Conservation (phyloP, 768 basidiomycete genomes). For the Kwoniella sp. region DNA sequence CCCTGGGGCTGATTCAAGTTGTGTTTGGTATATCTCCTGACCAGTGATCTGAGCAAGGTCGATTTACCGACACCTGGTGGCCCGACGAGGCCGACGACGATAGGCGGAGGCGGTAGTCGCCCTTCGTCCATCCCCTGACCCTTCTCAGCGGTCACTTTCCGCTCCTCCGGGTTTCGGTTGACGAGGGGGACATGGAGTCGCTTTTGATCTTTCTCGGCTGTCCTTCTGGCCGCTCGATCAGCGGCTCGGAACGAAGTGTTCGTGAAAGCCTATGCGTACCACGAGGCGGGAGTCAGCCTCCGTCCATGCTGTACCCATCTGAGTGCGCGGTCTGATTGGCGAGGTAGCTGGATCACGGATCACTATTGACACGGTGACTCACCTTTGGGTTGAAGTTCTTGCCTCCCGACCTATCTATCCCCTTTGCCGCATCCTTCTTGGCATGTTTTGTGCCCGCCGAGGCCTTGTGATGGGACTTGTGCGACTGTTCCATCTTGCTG, state of each 20-base stretch:
- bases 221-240: constrained; percentile 83
- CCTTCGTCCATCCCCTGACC: constrained; percentile 56
- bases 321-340: not conserved
- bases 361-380: constrained; percentile 22
- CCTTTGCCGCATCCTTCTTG: constrained; percentile 69
- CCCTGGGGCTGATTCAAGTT: constrained; percentile 85
- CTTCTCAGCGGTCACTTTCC: constrained; percentile 53
- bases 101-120: constrained; percentile 87
- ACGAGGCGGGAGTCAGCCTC: not conserved
- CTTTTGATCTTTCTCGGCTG: constrained; percentile 90
- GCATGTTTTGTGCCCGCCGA: constrained; percentile 72
- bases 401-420: constrained; percentile 69
- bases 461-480: constrained; percentile 79
- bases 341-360: no score
- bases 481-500: constrained; percentile 62
- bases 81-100: constrained; percentile 91
- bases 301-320: no score
- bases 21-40: constrained; percentile 91
- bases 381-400: constrained; percentile 91
- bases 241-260: constrained; percentile 86
- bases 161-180: constrained; percentile 75
- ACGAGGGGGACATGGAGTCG: constrained; percentile 94
- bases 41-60: constrained; percentile 85
- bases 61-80: constrained; percentile 95
- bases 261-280: constrained; percentile 72